These are phyloP conservation scores for Xanthoceras sorbifolium DNA, from an alignment of 345 rosid genomes.

Conservation along the genomic window DNA sequence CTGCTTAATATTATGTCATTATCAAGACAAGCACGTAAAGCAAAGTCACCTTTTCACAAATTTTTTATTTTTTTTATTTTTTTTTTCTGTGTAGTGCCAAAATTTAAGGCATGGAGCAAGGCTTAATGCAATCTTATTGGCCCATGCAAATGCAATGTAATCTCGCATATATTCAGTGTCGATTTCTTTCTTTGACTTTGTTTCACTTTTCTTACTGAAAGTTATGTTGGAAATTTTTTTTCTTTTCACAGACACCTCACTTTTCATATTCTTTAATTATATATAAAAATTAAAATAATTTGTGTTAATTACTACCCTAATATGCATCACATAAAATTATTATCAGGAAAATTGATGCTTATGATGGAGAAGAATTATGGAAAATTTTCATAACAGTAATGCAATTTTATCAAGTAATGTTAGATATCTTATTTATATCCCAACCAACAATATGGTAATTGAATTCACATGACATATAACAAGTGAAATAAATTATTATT, in stretches of 20 bases:
- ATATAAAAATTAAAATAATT: too few relatives aligned
- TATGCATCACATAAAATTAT: background rate
- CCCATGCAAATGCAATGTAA: constrained; percentile 1
- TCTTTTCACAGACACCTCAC: background rate
- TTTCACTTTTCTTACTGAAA: constrained; percentile 8
- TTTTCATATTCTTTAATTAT: background rate
- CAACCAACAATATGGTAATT: too few relatives aligned
- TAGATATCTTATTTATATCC: too few relatives aligned
- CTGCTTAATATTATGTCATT: background rate
- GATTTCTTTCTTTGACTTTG: background rate
- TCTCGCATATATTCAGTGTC: background rate
- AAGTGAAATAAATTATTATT: too few relatives aligned
- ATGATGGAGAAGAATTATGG: background rate
- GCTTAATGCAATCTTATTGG: constrained; percentile 1
- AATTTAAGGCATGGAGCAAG: constrained; percentile 8
- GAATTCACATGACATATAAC: too few relatives aligned
- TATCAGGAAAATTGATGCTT: background rate
- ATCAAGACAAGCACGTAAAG: background rate
- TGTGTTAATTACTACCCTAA: background rate
- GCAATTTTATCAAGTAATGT: too few relatives aligned
- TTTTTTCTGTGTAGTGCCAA: background rate
- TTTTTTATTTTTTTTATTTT: too few relatives aligned
- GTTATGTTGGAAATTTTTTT: too few relatives aligned
- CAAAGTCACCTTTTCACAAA: background rate
- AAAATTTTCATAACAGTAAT: too few relatives aligned